A percentile compares a stretch with the other conserved stretches of the same genome.
Conservation (phyloP, 345 rosid genomes). For the Angophora floribunda region DNA sequence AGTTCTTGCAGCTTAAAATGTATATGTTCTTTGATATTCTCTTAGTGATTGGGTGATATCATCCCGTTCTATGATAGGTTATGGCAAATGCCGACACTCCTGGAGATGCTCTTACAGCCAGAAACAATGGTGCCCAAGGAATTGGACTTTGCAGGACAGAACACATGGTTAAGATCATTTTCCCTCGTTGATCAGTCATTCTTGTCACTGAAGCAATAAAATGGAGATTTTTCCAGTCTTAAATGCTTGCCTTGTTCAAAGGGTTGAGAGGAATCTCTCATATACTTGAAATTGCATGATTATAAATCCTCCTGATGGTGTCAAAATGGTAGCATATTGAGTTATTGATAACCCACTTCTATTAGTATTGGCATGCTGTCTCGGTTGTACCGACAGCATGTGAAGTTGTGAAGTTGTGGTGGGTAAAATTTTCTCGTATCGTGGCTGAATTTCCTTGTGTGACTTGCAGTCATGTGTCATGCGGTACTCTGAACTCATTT, state of each 20-base stretch:
- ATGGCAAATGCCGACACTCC: conserved; percentile 99
- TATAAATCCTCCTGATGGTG: neutral
- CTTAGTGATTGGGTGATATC: neutral
- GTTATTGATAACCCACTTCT: neutral
- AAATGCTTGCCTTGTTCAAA: neutral
- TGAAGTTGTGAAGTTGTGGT: neutral
- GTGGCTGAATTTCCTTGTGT: neutral
- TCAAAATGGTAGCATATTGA: neutral
- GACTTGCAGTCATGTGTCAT: neutral
- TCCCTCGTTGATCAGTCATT: neutral
- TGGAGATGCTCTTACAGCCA: conserved; percentile 81
- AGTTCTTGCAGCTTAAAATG: neutral
- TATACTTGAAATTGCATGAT: neutral
- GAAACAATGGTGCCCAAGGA: conserved; percentile 95
- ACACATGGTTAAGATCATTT: conserved; percentile 57
- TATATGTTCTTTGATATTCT: neutral
- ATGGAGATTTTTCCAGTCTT: neutral
- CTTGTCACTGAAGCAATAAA: neutral
- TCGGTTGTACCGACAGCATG: neutral
- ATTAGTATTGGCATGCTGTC: neutral
- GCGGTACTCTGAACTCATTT: neutral
- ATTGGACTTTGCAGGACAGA: conserved; percentile 97
- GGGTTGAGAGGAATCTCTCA: neutral
- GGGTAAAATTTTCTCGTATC: neutral
- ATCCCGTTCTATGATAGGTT: conserved; percentile 24